A percentile compares a stretch with the other conserved stretches of the same genome.
Conservation (phyloP, 805 yeast species). For the Saccharomycopsis fibuligera region DNA sequence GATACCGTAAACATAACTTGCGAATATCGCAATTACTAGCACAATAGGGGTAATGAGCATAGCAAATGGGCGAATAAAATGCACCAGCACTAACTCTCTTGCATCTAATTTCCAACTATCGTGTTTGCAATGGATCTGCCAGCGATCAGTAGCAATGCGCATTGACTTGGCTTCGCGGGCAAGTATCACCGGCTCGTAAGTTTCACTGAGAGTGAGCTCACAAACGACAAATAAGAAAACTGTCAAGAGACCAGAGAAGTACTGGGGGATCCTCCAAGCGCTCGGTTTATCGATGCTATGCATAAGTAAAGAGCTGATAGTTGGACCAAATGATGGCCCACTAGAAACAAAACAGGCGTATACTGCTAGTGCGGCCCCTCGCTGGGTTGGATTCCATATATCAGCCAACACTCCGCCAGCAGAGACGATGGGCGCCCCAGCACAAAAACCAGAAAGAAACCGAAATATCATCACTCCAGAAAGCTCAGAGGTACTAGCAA, state of each 20-base stretch:
- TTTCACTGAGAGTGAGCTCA: slow-evolving; percentile 46
- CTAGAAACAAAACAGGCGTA: slow-evolving; percentile 42
- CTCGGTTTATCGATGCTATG: slow-evolving; percentile 35
- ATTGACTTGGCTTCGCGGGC: slow-evolving; percentile 40
- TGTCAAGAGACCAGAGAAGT: slow-evolving; percentile 41
- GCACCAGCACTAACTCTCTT: slow-evolving; percentile 32
- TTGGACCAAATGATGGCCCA: slow-evolving; percentile 41
- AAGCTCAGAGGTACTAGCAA: slow-evolving; percentile 51
- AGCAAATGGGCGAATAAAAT: slow-evolving; percentile 48
- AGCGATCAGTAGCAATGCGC: slow-evolving; percentile 49
- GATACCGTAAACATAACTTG: slow-evolving; percentile 44
- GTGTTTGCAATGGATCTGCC: slow-evolving; percentile 49
- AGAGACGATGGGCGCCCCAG: slow-evolving; percentile 59
- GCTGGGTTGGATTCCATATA: slow-evolving; percentile 39
- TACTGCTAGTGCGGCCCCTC: slow-evolving; percentile 49
- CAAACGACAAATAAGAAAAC: slow-evolving; percentile 30
- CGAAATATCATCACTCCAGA: slow-evolving; percentile 53
- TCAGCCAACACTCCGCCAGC: slow-evolving; percentile 67
- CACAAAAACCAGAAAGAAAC: slow-evolving; percentile 57
- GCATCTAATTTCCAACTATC: slow-evolving; percentile 43
- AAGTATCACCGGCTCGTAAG: slow-evolving; percentile 52
- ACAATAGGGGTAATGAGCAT: slow-evolving; percentile 42
- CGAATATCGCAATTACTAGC: slow-evolving; percentile 37
- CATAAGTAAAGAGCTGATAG: slow-evolving; percentile 41
- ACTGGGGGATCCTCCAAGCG: slow-evolving; percentile 54